Percentiles rank a stretch among this genome's conserved stretches.
phyloP scores from a whole-genome alignment of 164 flowering plant genomes.

The Dillenia suffruticosa region DNA sequence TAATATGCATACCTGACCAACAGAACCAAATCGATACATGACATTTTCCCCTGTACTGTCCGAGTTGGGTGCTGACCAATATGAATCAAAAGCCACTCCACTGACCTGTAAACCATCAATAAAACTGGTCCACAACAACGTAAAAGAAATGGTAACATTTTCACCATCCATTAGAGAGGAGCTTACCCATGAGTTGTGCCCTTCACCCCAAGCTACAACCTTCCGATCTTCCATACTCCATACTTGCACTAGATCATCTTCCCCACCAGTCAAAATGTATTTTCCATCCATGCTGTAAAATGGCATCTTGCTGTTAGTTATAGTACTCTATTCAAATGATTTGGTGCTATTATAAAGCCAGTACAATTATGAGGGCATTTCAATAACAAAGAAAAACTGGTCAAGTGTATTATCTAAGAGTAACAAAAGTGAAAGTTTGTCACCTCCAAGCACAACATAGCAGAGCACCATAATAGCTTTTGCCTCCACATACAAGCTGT shows the following conservation, averaged over 20 bases:
- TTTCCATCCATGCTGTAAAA: slow-evolving; percentile 76
- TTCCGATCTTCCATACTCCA: slow-evolving; percentile 99
- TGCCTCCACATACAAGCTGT: slow-evolving; percentile 86
- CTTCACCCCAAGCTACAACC: slow-evolving; percentile 99
- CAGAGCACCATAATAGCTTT: slow-evolving; percentile 95
- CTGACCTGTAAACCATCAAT: slow-evolving; percentile 66
- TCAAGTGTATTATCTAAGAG: neutral
- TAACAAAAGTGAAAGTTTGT: slow-evolving; percentile 2
- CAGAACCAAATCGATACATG: slow-evolving; percentile 97
- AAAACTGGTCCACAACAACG: slow-evolving; percentile 4
- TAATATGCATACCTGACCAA: slow-evolving; percentile 77
- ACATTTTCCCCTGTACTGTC: slow-evolving; percentile 71
- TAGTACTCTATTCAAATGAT: neutral
- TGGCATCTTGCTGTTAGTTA: slow-evolving; percentile 9
- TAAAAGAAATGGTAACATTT: slow-evolving; percentile 2
- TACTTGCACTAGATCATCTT: slow-evolving; percentile 95
- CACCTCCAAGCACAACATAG: slow-evolving; percentile 99
- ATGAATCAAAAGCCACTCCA: slow-evolving; percentile 96
- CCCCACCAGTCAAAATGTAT: slow-evolving; percentile 93
- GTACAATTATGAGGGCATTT: too few relatives aligned
- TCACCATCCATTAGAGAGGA: slow-evolving; percentile 1
- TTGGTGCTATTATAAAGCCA: neutral
- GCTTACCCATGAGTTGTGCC: slow-evolving; percentile 96
- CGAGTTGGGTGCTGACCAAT: slow-evolving; percentile 85
- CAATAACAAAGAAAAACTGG: neutral